phyloP scores from a whole-genome alignment of 352 stramenopile species.

The Globisporangium radiosum region DNA sequence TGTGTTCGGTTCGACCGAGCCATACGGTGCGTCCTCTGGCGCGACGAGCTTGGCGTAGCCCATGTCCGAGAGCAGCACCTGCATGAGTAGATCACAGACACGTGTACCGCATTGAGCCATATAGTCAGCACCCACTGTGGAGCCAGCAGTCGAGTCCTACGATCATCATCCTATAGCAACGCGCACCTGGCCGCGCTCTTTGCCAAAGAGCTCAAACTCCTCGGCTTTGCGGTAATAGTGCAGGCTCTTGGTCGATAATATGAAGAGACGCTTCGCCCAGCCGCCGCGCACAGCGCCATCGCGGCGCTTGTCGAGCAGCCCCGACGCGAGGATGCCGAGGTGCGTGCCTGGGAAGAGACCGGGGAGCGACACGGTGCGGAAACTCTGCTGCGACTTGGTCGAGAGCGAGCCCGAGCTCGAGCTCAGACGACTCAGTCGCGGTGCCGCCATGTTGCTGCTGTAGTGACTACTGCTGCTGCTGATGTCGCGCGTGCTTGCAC shows the following conservation, averaged over 20 bases:
- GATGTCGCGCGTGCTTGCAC: slow-evolving; percentile 1
- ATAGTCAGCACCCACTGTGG: no score
- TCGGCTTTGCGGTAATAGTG: slow-evolving; percentile 85
- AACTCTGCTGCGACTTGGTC: slow-evolving; percentile 48
- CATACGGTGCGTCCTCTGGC: slow-evolving; percentile 67
- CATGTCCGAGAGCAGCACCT: slow-evolving; percentile 60
- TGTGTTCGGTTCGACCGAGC: slow-evolving; percentile 52
- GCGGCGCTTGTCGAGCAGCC: slow-evolving; percentile 72
- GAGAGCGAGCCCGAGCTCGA: slow-evolving; percentile 46
- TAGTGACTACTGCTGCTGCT: slow-evolving; percentile 15
- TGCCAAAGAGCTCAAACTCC: slow-evolving; percentile 78
- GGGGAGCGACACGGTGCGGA: slow-evolving; percentile 66
- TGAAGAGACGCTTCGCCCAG: slow-evolving; percentile 77
- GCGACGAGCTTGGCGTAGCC: slow-evolving; percentile 69
- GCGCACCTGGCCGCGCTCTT: slow-evolving; percentile 63
- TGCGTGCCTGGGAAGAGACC: slow-evolving; percentile 67
- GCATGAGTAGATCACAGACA: neutral
- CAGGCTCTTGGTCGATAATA: slow-evolving; percentile 69
- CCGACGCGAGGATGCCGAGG: slow-evolving; percentile 70
- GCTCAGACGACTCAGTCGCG: slow-evolving; percentile 50
- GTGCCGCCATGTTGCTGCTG: slow-evolving; percentile 7
- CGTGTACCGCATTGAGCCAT: neutral
- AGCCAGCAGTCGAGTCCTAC: no score
- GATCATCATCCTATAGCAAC: neutral
- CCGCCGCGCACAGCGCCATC: slow-evolving; percentile 77